A percentile compares a stretch with the other conserved stretches of the same genome.
These are phyloP conservation scores for Penicillium sp. DNA, from an alignment of 2,329 filamentous ascomycete species.

Conservation along the genomic window DNA sequence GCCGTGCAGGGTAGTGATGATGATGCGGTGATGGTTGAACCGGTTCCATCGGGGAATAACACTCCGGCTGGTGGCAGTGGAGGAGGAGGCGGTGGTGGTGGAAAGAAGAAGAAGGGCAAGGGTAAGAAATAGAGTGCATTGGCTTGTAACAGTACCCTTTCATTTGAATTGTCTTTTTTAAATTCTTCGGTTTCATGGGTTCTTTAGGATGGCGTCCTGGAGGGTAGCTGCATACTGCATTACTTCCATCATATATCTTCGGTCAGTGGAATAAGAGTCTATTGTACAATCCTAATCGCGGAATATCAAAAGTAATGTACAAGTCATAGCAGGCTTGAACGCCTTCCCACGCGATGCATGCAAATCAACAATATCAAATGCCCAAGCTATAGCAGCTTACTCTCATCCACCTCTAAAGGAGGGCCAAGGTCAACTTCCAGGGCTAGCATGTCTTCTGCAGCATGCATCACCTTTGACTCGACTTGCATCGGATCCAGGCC, in stretches of 20 bases:
- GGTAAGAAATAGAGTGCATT: conserved; percentile 40
- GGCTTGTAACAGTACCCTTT: conserved; percentile 14
- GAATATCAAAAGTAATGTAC: conserved; percentile 10
- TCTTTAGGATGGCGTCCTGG: conserved; percentile 1
- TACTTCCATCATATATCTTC: background rate
- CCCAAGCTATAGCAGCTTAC: conserved; percentile 18
- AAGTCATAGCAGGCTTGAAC: conserved; percentile 7
- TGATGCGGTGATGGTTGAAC: conserved; percentile 72
- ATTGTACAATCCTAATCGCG: conserved; percentile 6
- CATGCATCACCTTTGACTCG: conserved; percentile 30
- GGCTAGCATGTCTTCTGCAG: conserved; percentile 37
- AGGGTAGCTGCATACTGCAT: no score
- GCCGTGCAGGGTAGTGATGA: conserved; percentile 53
- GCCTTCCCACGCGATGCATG: conserved; percentile 13
- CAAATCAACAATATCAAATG: background rate
- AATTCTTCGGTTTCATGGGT: conserved; percentile 4
- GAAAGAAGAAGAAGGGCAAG: conserved; percentile 44
- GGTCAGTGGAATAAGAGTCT: conserved; percentile 2
- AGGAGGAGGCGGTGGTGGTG: conserved; percentile 18
- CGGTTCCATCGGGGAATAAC: conserved; percentile 41
- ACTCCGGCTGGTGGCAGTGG: conserved; percentile 14
- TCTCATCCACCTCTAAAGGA: conserved; percentile 24
- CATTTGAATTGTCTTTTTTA: no score
- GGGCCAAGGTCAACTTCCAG: conserved; percentile 29
- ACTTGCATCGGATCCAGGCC: conserved; percentile 24